Conservation (phyloP, 352 stramenopile genomes). For the Globisporangium rhizosaccharum region DNA sequence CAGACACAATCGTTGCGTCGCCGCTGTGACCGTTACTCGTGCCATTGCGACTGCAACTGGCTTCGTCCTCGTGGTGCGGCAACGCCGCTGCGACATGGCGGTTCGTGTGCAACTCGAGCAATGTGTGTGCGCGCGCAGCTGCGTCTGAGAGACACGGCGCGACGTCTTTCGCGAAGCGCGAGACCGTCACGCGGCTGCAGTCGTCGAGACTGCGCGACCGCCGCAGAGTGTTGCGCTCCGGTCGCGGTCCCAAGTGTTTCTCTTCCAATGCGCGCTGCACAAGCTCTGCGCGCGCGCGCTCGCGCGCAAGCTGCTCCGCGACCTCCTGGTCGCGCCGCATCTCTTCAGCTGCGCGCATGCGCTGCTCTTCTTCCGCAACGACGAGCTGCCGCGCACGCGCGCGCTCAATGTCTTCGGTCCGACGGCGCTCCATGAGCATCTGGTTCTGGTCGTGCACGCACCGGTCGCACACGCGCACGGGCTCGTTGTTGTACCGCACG, state of each 20-base stretch:
- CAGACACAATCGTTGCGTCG: conserved; percentile 38
- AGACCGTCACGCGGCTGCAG: conserved; percentile 22
- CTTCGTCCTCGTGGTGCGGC: no score
- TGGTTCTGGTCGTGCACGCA: conserved; percentile 76
- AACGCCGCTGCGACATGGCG: conserved; percentile 7
- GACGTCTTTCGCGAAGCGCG: conserved; percentile 37
- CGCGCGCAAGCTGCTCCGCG: conserved; percentile 31
- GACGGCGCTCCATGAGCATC: conserved; percentile 62
- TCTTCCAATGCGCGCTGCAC: conserved; percentile 43
- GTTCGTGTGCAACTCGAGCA: conserved; percentile 27
- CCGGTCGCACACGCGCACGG: conserved; percentile 74
- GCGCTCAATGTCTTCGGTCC: conserved; percentile 64
- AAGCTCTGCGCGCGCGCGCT: conserved; percentile 34
- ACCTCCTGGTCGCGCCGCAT: conserved; percentile 42
- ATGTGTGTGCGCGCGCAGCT: conserved; percentile 42
- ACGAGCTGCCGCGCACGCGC: conserved; percentile 66
- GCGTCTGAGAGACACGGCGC: conserved; percentile 37
- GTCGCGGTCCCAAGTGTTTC: conserved; percentile 52
- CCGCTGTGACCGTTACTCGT: conserved; percentile 11
- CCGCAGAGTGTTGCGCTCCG: conserved; percentile 34
- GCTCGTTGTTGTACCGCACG: conserved; percentile 71
- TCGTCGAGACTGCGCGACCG: conserved; percentile 52
- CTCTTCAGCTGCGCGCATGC: conserved; percentile 48
- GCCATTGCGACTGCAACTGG: background rate
- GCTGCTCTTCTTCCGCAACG: conserved; percentile 61